A percentile compares a stretch with the other conserved stretches of the same genome.
These are phyloP conservation scores for Linnemannia exigua DNA, from an alignment of 192 early-diverging fungal species.

Conservation along the genomic window DNA sequence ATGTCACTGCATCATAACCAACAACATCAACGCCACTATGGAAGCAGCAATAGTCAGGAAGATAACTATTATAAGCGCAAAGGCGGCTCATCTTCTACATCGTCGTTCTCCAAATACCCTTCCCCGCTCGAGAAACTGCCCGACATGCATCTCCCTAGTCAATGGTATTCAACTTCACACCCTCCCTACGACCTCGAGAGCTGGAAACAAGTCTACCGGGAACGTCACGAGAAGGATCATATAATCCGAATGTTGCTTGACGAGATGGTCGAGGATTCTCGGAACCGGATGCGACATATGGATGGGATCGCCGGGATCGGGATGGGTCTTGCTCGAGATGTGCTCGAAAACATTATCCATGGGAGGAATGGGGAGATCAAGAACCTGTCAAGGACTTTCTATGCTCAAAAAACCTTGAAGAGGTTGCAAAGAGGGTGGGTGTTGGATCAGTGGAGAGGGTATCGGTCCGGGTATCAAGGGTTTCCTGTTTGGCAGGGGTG, in stretches of 20 bases:
- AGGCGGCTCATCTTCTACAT: neutral
- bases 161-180: slow-evolving; percentile 32
- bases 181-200: slow-evolving; percentile 27
- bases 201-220: slow-evolving; percentile 47
- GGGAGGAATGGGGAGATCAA: slow-evolving; percentile 30
- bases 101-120: neutral
- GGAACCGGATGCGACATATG: slow-evolving; percentile 47
- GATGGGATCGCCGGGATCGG: slow-evolving; percentile 49
- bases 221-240: slow-evolving; percentile 41
- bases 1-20: slow-evolving; percentile 3
- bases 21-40: no score
- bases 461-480: slow-evolving; percentile 14
- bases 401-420: slow-evolving; percentile 41
- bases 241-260: slow-evolving; percentile 32
- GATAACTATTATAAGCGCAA: neutral
- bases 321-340: slow-evolving; percentile 44
- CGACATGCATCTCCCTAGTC: slow-evolving; percentile 25
- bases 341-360: slow-evolving; percentile 43
- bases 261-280: slow-evolving; percentile 45
- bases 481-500: slow-evolving; percentile 58
- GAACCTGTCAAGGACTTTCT: slow-evolving; percentile 37
- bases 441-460: slow-evolving; percentile 51
- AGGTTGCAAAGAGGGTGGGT: slow-evolving; percentile 49
- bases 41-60: neutral
- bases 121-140: slow-evolving; percentile 10